A percentile compares a stretch with the other conserved stretches of the same genome.
These are phyloP conservation scores for Groenewaldozyma salmanticensis DNA, from an alignment of 805 yeast species.

Conservation along the genomic window DNA sequence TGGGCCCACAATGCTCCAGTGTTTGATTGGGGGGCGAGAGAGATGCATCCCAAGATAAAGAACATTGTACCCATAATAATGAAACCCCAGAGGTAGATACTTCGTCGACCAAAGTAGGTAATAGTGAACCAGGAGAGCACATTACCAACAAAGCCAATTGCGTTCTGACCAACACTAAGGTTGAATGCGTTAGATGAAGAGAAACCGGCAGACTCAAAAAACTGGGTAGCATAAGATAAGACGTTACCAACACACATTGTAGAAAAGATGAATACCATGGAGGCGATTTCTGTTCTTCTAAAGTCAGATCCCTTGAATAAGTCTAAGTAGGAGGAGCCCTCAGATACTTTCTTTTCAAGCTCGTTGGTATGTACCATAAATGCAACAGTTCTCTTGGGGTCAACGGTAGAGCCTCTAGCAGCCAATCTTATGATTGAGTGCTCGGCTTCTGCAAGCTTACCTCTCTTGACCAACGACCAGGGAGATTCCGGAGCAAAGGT, in stretches of 20 bases:
- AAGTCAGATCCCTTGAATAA: slow-evolving; percentile 10
- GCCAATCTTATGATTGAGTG: slow-evolving; percentile 29
- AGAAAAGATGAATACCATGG: slow-evolving; percentile 37
- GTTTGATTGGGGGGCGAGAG: neutral
- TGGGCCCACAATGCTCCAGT: slow-evolving; percentile 36
- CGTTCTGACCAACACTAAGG: slow-evolving; percentile 38
- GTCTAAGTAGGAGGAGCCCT: slow-evolving; percentile 10
- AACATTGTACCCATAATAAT: slow-evolving; percentile 28
- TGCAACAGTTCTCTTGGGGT: slow-evolving; percentile 11
- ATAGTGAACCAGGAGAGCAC: slow-evolving; percentile 12
- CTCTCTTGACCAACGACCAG: slow-evolving; percentile 42
- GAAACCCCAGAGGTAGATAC: slow-evolving; percentile 26
- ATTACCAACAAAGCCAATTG: slow-evolving; percentile 37
- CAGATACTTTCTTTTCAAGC: slow-evolving; percentile 10
- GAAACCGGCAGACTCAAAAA: slow-evolving; percentile 35
- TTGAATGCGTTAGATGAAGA: slow-evolving; percentile 30
- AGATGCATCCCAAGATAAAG: slow-evolving; percentile 29
- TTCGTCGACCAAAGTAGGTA: slow-evolving; percentile 16
- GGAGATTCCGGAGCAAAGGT: slow-evolving; percentile 47
- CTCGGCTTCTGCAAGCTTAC: slow-evolving; percentile 35
- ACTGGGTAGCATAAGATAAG: slow-evolving; percentile 34
- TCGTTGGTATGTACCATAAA: slow-evolving; percentile 29
- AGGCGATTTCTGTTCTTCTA: slow-evolving; percentile 29
- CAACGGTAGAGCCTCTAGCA: slow-evolving; percentile 13
- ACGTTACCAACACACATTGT: slow-evolving; percentile 29